These are phyloP conservation scores for Amesomyces nigricolor DNA, from an alignment of 2,329 filamentous ascomycete species.

Conservation along the genomic window DNA sequence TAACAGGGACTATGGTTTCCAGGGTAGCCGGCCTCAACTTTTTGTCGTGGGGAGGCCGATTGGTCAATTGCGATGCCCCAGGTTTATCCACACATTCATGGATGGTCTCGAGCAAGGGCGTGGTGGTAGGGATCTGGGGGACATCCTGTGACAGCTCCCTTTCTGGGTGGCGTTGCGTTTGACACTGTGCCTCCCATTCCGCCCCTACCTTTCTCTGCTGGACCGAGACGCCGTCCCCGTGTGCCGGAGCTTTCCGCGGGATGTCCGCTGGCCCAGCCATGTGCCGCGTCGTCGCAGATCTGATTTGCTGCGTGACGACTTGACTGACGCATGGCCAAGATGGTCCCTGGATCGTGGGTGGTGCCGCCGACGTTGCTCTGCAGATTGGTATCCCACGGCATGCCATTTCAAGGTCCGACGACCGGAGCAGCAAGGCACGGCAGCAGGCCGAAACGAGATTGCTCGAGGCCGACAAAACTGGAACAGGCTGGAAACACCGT, in stretches of 20 bases:
- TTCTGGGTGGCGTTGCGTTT: too few relatives aligned
- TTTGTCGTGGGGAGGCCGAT: slow-evolving; percentile 1
- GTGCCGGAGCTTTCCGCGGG: slow-evolving; percentile 14
- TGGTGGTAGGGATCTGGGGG: not conserved
- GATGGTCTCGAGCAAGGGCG: not conserved
- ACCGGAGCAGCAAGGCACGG: slow-evolving; percentile 11
- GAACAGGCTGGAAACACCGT: not conserved
- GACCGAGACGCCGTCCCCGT: not conserved
- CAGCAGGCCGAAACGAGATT: not conserved
- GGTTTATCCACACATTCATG: slow-evolving; percentile 4
- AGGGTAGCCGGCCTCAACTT: not conserved
- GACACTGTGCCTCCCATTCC: too few relatives aligned
- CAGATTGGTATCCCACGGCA: not conserved
- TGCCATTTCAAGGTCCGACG: slow-evolving; percentile 5
- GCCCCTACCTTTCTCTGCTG: not conserved
- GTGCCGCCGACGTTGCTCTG: not conserved
- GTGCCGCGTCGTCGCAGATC: not conserved
- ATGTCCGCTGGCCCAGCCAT: not conserved
- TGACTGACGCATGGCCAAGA: not conserved
- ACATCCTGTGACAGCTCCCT: not conserved
- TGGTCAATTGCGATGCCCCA: slow-evolving; percentile 9
- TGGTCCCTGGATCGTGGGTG: not conserved
- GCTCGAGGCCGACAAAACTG: not conserved
- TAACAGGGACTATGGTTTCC: not conserved
- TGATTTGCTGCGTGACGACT: not conserved